Conservation (phyloP, 306 rosid genomes). For the Quillaja saponaria region DNA sequence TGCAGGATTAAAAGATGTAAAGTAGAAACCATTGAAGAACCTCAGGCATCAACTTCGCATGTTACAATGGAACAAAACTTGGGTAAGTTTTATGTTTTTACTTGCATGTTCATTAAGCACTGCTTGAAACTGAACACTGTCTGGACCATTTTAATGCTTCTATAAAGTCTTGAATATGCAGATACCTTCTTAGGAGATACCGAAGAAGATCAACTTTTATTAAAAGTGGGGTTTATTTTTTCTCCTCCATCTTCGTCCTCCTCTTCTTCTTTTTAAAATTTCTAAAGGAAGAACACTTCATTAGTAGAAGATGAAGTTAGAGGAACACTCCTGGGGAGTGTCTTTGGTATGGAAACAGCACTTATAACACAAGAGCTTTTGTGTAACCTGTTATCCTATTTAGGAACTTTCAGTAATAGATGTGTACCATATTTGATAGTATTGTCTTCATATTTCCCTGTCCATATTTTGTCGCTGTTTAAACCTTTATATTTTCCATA, state of each 20-base stretch:
- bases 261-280: too few relatives aligned
- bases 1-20: slow-evolving; percentile 61
- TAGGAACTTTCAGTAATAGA: too few relatives aligned
- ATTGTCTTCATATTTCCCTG: slow-evolving; percentile 11
- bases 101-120: slow-evolving; percentile 14
- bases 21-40: slow-evolving; percentile 49
- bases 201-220: slow-evolving; percentile 10
- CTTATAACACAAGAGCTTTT: too few relatives aligned
- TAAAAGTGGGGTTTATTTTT: background rate
- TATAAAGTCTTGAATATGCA: background rate
- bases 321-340: too few relatives aligned
- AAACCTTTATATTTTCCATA: background rate
- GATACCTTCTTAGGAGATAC: background rate
- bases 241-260: slow-evolving; percentile 10
- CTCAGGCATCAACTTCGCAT: slow-evolving; percentile 43
- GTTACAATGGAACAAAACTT: slow-evolving; percentile 30
- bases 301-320: too few relatives aligned
- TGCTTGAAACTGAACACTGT: background rate
- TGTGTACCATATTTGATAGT: background rate
- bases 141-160: background rate
- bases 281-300: too few relatives aligned
- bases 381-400: too few relatives aligned
- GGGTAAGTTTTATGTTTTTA: slow-evolving; percentile 40
- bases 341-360: too few relatives aligned
- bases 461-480: background rate